These are phyloP conservation scores for Groenewaldozyma sp. DNA, from an alignment of 1,139 yeast genomes.

Conservation along the genomic window DNA sequence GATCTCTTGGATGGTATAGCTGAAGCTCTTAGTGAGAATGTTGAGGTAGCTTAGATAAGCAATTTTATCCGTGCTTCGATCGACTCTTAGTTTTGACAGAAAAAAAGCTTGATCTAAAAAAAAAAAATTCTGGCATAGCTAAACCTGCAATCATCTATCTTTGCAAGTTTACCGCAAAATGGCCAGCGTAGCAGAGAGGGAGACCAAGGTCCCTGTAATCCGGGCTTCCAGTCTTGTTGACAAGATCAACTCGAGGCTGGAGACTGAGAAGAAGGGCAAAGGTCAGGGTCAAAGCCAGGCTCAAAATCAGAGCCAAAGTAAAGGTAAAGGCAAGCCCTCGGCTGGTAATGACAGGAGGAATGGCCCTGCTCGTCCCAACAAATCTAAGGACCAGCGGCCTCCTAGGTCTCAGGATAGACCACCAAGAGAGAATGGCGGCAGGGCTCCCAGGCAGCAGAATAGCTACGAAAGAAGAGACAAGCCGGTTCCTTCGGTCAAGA, in stretches of 20 bases:
- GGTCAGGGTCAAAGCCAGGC: not conserved
- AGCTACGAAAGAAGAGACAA: not conserved
- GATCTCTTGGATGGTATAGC: slow-evolving; percentile 54
- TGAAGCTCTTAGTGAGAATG: slow-evolving; percentile 29
- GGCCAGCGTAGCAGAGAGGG: slow-evolving; percentile 4
- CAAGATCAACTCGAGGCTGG: slow-evolving; percentile 18
- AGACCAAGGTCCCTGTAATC: slow-evolving; percentile 6
- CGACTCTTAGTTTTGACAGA: too few species aligned
- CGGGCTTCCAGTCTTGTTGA: slow-evolving; percentile 11
- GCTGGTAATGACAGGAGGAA: not conserved
- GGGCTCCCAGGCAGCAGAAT: slow-evolving; percentile 2
- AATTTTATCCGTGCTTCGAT: too few species aligned
- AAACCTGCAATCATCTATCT: too few species aligned
- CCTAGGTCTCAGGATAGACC: too few species aligned
- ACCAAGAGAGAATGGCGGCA: slow-evolving; percentile 3
- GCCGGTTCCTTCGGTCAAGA: not conserved
- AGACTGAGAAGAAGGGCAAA: slow-evolving; percentile 6
- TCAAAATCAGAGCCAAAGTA: too few species aligned
- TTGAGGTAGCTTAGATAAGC: too few species aligned
- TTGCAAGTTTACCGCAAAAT: not conserved
- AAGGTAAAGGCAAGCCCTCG: not conserved
- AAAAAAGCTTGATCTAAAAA: not conserved
- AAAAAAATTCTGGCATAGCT: too few species aligned
- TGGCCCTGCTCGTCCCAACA: too few species aligned
- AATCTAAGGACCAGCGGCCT: too few species aligned